phyloP scores from a whole-genome alignment of 2,329 filamentous ascomycete species.

The Colletotrichum siamense region DNA sequence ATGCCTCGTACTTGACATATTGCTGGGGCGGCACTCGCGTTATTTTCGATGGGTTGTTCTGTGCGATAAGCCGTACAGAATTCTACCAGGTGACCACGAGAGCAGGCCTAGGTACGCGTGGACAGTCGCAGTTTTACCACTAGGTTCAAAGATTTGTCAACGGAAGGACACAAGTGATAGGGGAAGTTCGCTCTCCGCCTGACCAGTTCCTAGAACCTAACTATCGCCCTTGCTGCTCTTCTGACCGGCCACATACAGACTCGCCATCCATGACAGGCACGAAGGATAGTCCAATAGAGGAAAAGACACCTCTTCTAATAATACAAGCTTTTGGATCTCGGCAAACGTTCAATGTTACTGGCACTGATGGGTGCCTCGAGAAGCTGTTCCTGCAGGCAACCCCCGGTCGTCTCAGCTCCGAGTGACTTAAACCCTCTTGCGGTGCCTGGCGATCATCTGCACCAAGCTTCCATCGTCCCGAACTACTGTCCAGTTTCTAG shows the following conservation, averaged over 20 bases:
- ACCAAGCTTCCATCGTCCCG: neutral
- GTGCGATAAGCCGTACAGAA: neutral
- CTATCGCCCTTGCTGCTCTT: neutral
- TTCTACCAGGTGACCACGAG: neutral
- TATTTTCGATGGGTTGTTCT: neutral
- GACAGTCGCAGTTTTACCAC: neutral
- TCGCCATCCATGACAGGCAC: neutral
- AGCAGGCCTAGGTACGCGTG: neutral
- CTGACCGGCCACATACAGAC: neutral
- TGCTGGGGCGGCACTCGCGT: neutral
- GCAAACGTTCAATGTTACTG: neutral
- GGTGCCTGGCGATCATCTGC: neutral
- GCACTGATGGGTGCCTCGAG: neutral
- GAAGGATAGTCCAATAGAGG: neutral
- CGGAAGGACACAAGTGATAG: neutral
- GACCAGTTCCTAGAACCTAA: neutral
- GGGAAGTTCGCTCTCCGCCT: neutral
- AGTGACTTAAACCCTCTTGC: neutral
- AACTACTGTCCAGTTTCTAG: neutral
- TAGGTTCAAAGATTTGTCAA: neutral
- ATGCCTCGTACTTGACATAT: neutral
- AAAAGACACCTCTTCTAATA: neutral
- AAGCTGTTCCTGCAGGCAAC: neutral
- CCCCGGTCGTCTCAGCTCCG: neutral
- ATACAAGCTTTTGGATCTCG: neutral